Conservation (phyloP, 805 yeast genomes). For the Nakazawaea laoshanensis region DNA sequence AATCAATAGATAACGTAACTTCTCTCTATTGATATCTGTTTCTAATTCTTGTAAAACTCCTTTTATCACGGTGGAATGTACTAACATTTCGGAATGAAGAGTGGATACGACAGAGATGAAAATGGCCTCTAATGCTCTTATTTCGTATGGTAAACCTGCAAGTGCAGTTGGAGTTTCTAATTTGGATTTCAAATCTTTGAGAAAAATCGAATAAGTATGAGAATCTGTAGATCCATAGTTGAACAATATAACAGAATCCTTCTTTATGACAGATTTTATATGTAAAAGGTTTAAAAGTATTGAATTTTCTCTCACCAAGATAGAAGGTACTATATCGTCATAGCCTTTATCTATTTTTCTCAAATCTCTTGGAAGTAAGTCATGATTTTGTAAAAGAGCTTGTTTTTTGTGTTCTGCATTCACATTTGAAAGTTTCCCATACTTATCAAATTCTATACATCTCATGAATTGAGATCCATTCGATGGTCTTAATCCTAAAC, state of each 20-base stretch:
- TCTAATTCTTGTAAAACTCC: slow-evolving; percentile 75
- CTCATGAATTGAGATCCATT: slow-evolving; percentile 16
- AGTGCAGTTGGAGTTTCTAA: slow-evolving; percentile 24
- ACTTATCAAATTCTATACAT: slow-evolving; percentile 40
- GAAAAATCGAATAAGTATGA: slow-evolving; percentile 32
- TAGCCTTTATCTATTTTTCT: slow-evolving; percentile 39
- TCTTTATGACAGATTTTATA: slow-evolving; percentile 42
- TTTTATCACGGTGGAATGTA: slow-evolving; percentile 66
- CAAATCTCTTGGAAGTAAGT: slow-evolving; percentile 43
- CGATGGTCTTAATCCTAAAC: slow-evolving; percentile 15
- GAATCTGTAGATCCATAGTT: slow-evolving; percentile 36
- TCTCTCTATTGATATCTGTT: slow-evolving; percentile 69
- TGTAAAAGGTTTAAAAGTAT: slow-evolving; percentile 40
- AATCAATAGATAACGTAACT: slow-evolving; percentile 67
- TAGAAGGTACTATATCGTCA: slow-evolving; percentile 49
- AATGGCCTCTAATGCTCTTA: slow-evolving; percentile 83
- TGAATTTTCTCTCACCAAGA: slow-evolving; percentile 36
- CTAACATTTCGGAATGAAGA: slow-evolving; percentile 79
- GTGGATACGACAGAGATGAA: slow-evolving; percentile 73
- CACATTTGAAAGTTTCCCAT: slow-evolving; percentile 34
- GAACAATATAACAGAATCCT: slow-evolving; percentile 45
- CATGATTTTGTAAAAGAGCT: slow-evolving; percentile 34
- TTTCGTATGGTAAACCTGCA: slow-evolving; percentile 67
- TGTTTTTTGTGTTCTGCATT: slow-evolving; percentile 35
- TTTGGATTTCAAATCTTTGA: slow-evolving; percentile 31